Conservation (phyloP, 108 stramenopile species). For the Schizochytrium sp. region DNA sequence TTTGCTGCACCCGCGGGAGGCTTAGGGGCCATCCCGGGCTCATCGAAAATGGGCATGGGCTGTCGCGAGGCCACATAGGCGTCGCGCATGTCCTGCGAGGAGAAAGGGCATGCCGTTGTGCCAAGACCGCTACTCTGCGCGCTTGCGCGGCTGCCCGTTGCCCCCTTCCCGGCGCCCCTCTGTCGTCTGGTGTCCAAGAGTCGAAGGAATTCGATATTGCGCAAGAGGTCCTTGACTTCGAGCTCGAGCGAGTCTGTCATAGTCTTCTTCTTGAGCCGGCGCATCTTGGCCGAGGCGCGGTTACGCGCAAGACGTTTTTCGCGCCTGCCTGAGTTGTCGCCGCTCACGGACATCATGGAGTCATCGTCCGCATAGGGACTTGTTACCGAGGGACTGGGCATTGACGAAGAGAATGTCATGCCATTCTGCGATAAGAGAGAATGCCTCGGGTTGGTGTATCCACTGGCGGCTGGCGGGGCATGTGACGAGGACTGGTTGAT, state of each 20-base stretch:
- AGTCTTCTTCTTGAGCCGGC: not conserved
- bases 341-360: not conserved
- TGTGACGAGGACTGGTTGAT: not conserved
- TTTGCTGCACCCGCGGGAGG: not conserved
- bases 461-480: not conserved
- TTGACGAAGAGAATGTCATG: not conserved
- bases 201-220: not conserved
- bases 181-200: not conserved
- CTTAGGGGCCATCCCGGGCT: not conserved
- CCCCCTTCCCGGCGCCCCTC: not conserved
- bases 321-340: not conserved
- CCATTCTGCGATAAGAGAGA: not conserved
- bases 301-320: not conserved
- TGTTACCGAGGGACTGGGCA: not conserved
- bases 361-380: not conserved
- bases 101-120: not conserved
- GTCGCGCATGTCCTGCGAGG: not conserved
- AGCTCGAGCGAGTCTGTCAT: not conserved
- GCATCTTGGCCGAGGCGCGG: constrained; percentile 19
- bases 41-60: not conserved
- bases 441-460: not conserved
- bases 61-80: not conserved
- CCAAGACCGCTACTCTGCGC: not conserved
- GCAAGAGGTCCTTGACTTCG: constrained; percentile 3
- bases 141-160: not conserved